phyloP scores from a whole-genome alignment of 192 early-diverging fungal species.

The Lobulomyces angularis region DNA sequence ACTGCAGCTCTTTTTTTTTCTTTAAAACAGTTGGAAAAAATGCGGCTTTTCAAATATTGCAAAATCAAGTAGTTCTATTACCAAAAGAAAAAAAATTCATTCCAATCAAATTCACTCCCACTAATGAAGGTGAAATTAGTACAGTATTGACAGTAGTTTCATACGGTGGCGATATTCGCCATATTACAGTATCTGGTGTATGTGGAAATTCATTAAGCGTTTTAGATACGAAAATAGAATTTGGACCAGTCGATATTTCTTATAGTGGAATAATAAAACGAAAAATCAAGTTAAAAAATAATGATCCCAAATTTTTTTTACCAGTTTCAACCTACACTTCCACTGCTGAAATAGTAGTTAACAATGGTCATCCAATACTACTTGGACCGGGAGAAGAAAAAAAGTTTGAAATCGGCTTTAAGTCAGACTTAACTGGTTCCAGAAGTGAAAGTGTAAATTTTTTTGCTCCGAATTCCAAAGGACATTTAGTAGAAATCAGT shows the following conservation, averaged over 20 bases:
- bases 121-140: slow-evolving; percentile 4
- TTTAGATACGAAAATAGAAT: slow-evolving; percentile 32
- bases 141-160: slow-evolving; percentile 26
- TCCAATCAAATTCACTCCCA: slow-evolving; percentile 23
- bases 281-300: slow-evolving; percentile 18
- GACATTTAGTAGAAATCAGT: slow-evolving; percentile 10
- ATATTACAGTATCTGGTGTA: slow-evolving; percentile 13
- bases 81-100: slow-evolving; percentile 30
- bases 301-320: slow-evolving; percentile 7
- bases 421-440: slow-evolving; percentile 22
- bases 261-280: slow-evolving; percentile 19
- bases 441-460: slow-evolving; percentile 26
- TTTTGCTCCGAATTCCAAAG: slow-evolving; percentile 17
- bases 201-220: slow-evolving; percentile 18
- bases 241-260: slow-evolving; percentile 41
- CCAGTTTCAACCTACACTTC: slow-evolving; percentile 17
- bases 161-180: slow-evolving; percentile 24
- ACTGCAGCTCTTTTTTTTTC: slow-evolving; percentile 26
- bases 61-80: slow-evolving; percentile 20
- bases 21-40: slow-evolving; percentile 9
- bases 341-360: slow-evolving; percentile 31
- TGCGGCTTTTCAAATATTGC: slow-evolving; percentile 16
- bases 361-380: slow-evolving; percentile 15
- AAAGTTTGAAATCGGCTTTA: slow-evolving; percentile 20
- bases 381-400: slow-evolving; percentile 23